Evolutionary conservation across 805 yeast species (phyloP), one percentile per base, ranked within the genome.

Genomic region (Kuraishia piskuri): DNA sequence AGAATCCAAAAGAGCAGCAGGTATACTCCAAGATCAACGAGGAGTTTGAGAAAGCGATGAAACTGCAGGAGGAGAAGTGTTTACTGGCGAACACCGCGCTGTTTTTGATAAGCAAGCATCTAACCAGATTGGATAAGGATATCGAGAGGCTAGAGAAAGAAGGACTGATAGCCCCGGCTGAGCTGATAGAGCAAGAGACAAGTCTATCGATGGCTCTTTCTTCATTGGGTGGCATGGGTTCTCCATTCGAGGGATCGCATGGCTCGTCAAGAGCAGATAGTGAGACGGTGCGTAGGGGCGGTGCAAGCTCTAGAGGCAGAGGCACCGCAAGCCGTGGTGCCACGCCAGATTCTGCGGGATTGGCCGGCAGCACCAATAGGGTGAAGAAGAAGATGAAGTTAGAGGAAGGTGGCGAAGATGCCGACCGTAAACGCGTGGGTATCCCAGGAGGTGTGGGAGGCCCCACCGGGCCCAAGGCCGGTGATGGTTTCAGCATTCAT

Each of bases 31-130:
- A 84, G 60, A 86, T 91, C 7, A 77, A 79, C 48, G 86, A 84
- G 48, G 92, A 86, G 54, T 80, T 84, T 71, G 76, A 75, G 40
- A 70, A 74, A 49, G 83, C 86, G 6, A 73, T 78, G 52, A 72
- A 72, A 52, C 60, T 89, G 45, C 97, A 92, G 64, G 78, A 80
- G 56, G 94, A 88, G 55, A 92, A 94, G 69, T 79, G 86, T 50
- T 70, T 84, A 12, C 68, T 90, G 45, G 88, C 97, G 4, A 88
- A 89, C 63, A 90, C 96, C 1, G 91, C 96, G 2, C 73, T 92
- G 49, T 87, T 85, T 64, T 67, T 87, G 31, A 80, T 92, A 2
- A 71, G 90, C 1, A 86, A 87, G 63, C 96, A 92, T 65, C 72
- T 90, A 55, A 74, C 75, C 52, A 79, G 79, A 59, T 76, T 92